Conservation (phyloP, 2,329 filamentous ascomycete species). For the Colletotrichum sp. region DNA sequence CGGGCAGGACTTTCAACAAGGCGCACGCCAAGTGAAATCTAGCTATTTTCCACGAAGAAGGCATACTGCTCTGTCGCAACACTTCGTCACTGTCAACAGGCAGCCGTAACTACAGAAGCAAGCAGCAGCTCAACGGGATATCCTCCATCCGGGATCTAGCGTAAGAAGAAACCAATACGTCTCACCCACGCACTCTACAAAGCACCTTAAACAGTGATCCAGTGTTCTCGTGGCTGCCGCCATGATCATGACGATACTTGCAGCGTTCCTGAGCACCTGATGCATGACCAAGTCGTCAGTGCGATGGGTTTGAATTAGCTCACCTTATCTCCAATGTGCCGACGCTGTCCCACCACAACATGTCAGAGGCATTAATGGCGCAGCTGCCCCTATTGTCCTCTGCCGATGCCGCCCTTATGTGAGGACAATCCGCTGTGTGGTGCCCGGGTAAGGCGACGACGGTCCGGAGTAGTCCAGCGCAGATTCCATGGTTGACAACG, state of each 20-base stretch:
- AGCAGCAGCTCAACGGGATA: too few relatives aligned
- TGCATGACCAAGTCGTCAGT: not conserved
- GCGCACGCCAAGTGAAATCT: too few relatives aligned
- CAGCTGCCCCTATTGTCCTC: not conserved
- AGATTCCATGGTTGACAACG: too few relatives aligned
- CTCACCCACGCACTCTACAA: not conserved
- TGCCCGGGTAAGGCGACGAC: not conserved
- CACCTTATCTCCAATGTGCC: not conserved
- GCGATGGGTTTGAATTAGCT: not conserved
- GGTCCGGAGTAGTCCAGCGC: too few relatives aligned
- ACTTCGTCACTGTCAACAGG: too few relatives aligned
- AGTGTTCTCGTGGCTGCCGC: not conserved
- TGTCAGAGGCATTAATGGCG: not conserved
- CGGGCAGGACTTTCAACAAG: too few relatives aligned
- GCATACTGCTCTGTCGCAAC: too few relatives aligned
- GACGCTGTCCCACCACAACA: not conserved
- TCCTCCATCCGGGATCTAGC: too few relatives aligned
- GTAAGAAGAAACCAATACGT: not conserved
- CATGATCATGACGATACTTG: not conserved
- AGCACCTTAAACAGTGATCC: not conserved
- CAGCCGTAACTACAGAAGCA: too few relatives aligned
- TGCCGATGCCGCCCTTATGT: not conserved
- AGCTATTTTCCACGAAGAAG: too few relatives aligned
- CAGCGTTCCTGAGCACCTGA: not conserved
- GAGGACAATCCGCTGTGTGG: not conserved